A percentile compares a stretch with the other conserved stretches of the same genome.
Evolutionary conservation across 108 stramenopile genomes (phyloP).

Genomic region (Aureococcus anophagefferens): DNA sequence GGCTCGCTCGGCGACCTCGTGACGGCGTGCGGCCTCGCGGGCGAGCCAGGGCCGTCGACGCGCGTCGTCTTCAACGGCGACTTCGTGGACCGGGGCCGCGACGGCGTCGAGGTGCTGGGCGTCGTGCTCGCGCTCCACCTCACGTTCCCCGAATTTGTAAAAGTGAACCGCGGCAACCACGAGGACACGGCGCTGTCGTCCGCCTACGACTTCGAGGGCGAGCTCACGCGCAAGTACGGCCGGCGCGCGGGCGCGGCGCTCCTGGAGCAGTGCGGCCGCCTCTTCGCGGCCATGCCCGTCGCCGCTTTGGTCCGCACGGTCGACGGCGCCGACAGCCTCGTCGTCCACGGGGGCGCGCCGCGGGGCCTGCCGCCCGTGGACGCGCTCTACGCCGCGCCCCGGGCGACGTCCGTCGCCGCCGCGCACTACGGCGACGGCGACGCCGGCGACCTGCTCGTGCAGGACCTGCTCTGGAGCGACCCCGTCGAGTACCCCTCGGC

Average conservation of each 20-base stretch:
- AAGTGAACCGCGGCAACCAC: not conserved
- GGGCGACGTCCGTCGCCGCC: not conserved
- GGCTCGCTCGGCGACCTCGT: not conserved
- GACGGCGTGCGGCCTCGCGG: not conserved
- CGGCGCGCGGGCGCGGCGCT: not conserved
- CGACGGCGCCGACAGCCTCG: too few relatives aligned
- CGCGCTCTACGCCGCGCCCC: not conserved
- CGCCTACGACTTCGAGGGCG: not conserved
- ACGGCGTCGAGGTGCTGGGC: not conserved
- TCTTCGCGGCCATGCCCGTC: not conserved
- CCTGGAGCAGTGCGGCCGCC: not conserved
- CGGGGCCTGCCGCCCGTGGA: not conserved
- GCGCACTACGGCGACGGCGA: not conserved
- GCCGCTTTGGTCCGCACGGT: not conserved
- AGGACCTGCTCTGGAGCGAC: not conserved
- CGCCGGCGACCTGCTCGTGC: too few relatives aligned
- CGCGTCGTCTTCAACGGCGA: not conserved
- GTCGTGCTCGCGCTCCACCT: not conserved
- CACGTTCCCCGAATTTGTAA: not conserved
- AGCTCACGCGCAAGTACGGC: not conserved
- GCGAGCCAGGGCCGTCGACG: not conserved
- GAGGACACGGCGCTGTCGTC: not conserved
- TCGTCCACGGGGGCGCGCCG: not conserved
- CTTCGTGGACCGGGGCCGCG: not conserved
- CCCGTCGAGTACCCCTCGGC: not conserved